Base-by-base conservation (phyloP, 306 rosid genomes). In the Ziziphus jujuba region DNA sequence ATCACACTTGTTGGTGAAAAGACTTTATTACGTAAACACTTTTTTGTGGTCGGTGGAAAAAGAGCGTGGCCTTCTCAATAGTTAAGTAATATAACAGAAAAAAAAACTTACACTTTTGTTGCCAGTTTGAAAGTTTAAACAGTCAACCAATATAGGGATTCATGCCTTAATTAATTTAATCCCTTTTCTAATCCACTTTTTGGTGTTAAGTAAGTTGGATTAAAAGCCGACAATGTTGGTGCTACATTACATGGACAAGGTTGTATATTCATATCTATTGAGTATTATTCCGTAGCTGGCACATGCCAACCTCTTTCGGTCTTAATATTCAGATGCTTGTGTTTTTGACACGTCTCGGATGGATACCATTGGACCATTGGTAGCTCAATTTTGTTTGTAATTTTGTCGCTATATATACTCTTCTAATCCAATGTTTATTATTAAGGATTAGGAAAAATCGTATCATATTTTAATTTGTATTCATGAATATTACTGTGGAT, bases 1-100 rank as follows among this genome's bases (percentile, higher is more conserved):
- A n/a, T n/a, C n/a, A n/a, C n/a, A 28, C 33, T 38, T 47, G 49
- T 19, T 36, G 15, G 25, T 40, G 65, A n/a, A n/a, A n/a, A n/a
- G 9, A 36, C 16, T 45, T 13, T 45, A 12, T 12, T 45, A 45
- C 17, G 5, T 50, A 50, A 50, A 13, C 9, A 17, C 36, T 61
- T 61, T n/a, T 61, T 38, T 3, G 5, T 31, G 20, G 67, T 61
- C 22, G 16, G 82, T 78, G 82, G 71, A 67, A 64, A 35, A 70
- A 50, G 60, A 63, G 71, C 74, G 74, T 56, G 68, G 45, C 59
- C n/a, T 35, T 24, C 56, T 63, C 65, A n/a, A n/a, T 70, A 47
- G 53, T 56, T 52, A 28, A 63, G 24, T 4, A 16, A 35, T 49
- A 40, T 48, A 20, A 47, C 33, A n/a, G 40, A 52, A 44, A 7